Base-by-base conservation (phyloP, 2,329 filamentous ascomycete species). In the Fusarium caatingaense region DNA sequence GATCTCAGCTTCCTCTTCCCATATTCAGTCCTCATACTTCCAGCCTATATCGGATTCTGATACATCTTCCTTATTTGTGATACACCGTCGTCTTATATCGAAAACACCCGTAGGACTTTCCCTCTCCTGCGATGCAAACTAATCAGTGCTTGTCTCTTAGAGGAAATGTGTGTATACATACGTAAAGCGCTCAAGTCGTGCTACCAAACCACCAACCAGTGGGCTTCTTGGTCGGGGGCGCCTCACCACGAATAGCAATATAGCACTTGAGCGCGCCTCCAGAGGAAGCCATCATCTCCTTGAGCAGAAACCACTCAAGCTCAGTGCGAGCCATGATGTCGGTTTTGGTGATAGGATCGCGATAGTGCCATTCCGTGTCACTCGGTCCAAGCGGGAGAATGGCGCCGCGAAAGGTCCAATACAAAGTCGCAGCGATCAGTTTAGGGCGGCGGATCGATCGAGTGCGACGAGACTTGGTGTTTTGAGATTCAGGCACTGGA, bases 221-320 rank as follows among this genome's bases (percentile, higher is more conserved):
- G 9, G 32, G 40, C 47, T 64, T 72, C 44, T 61, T 69, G 16
- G 27, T 27, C 6, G 46, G 28, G 7, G 51, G 32, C 8, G 30
- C 32, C 37, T 75, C 72, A 5, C 73, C 69, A 12, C 67, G 66
- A 25, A 76, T 74, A n/a, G 66, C 67, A 20, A 76, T 48, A 48
- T 70, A 76, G 32, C 72, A 76, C 55, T 73, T 76, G 58, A 76
- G 62, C 2, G 71, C 66, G 5, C 73, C 74, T 28, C 55, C 55
- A 8, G 72, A 74, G 0, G 72, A 58, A 28, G 66, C 55, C 69
- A 76, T 74, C 66, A 76, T 75, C 64, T 76, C 74, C 59, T 74
- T 75, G 48, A 76, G 65, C 13, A 76, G 56, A 30, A 68, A 68
- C 74, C 74, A 76, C 49, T 76, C 74, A 13, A 67, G 42, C 58